phyloP scores from a whole-genome alignment of 1,284 basidiomycete species.

The Abortiporus biennis region DNA sequence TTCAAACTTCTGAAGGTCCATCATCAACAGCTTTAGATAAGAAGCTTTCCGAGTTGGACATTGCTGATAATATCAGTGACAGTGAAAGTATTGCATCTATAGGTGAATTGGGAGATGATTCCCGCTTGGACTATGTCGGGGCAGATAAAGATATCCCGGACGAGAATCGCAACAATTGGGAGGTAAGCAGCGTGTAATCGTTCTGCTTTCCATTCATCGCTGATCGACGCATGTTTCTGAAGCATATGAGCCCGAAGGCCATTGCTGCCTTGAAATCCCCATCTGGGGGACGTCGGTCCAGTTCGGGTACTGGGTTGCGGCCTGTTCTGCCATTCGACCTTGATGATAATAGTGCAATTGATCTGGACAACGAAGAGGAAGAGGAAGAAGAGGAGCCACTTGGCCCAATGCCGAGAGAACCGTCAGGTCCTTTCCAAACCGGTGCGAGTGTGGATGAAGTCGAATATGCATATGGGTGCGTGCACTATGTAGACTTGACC shows the following conservation, averaged over 20 bases:
- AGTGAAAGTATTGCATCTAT: conserved; percentile 86
- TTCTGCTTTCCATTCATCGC: conserved; percentile 4
- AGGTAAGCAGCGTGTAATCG: conserved; percentile 48
- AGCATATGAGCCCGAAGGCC: conserved; percentile 94
- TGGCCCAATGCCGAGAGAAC: conserved; percentile 73
- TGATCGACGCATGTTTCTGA: conserved; percentile 7
- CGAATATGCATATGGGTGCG: conserved; percentile 80
- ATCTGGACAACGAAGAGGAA: conserved; percentile 52
- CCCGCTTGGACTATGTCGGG: conserved; percentile 64
- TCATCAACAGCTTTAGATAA: conserved; percentile 46
- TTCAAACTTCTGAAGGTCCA: conserved; percentile 29
- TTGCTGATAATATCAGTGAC: conserved; percentile 81
- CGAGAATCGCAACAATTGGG: conserved; percentile 89
- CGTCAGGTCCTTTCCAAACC: conserved; percentile 63
- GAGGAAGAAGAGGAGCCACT: conserved; percentile 49
- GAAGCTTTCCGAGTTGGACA: conserved; percentile 75
- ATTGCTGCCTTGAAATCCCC: conserved; percentile 88
- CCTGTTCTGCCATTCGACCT: conserved; percentile 79
- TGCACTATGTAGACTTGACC: conserved; percentile 17
- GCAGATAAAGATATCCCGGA: conserved; percentile 54
- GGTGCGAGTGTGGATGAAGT: conserved; percentile 83
- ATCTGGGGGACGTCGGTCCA: conserved; percentile 69
- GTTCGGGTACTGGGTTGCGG: conserved; percentile 76
- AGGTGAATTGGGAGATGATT: conserved; percentile 78
- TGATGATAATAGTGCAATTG: conserved; percentile 64